Evolutionary conservation across 2,329 filamentous ascomycete species (phyloP), one percentile per base, ranked within the genome.

Genomic region (Pseudocercospora ulei): DNA sequence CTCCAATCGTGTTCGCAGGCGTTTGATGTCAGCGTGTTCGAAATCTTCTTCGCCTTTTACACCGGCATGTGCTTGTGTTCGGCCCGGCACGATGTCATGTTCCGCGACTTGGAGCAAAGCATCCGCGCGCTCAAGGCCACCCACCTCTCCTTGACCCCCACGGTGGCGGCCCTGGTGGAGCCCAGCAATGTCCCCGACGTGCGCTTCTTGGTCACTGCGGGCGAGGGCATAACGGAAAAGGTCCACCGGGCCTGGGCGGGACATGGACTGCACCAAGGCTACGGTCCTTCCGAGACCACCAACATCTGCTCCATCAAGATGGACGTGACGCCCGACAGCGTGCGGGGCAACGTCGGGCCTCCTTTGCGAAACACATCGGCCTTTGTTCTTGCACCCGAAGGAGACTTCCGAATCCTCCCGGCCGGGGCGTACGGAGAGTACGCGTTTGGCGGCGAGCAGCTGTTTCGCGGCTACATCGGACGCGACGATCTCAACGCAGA

Each of bases 21-120:
- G 0, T 93, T 92, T 55, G 83, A 92, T 54, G 72, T 92, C 1
- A 92, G 84, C 0, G 81, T 92, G 0, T 92, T 92, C 56, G 86
- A 93, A 54, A 87, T 92, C 8, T 88, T 93, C 57, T 92, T 84
- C 52, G 69, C 84, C 0, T 92, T 85, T 80, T 72, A 73, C 30
- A 70, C 71, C 20, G 84, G 84, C 3, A 83, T 88, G 66, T 81
- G 79, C 44, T 66, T 94, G 7, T 93, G 82, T 55, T 75, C 81
- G 1, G 80, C 77, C 0, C 72, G 68, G 0, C 86, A 87, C 49
- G 81, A 90, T 50, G 71, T 75, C 1, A 62, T 92, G 0, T 84
- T 88, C 52, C 69, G 68, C 24, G 77, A 92, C 50, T 65, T 92
- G 5, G 82, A 86, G 56, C 59, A 64, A 12, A 68, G 76, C 0